Conservation (phyloP, 768 basidiomycete species). For the Boletus tomentosulus region DNA sequence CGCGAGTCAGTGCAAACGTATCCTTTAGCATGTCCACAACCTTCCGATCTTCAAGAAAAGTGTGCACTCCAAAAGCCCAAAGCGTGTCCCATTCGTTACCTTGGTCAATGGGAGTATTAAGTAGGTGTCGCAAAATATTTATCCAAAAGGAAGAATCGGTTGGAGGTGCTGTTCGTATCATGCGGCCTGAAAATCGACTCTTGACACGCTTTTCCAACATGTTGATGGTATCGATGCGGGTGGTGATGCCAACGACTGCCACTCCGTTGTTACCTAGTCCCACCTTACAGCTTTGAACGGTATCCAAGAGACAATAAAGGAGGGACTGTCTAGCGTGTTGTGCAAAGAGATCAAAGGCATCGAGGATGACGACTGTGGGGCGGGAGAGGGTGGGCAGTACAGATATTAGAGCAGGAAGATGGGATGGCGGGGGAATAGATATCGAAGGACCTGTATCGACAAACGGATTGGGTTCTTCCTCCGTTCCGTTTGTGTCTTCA, state of each 20-base stretch:
- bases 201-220: constrained; percentile 95
- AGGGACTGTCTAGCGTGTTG: constrained; percentile 88
- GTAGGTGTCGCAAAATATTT: constrained; percentile 41
- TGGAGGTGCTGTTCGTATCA: constrained; percentile 71
- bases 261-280: constrained; percentile 60
- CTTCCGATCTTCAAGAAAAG: constrained; percentile 47
- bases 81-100: constrained; percentile 50
- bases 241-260: constrained; percentile 83
- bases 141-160: constrained; percentile 47
- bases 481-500: constrained; percentile 29
- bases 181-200: constrained; percentile 92
- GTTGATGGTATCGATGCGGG: constrained; percentile 83
- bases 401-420: constrained; percentile 71
- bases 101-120: constrained; percentile 33
- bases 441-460: constrained; percentile 35
- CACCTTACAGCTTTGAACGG: constrained; percentile 79
- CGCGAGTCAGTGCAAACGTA: constrained; percentile 56
- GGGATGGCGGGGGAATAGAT: constrained; percentile 59
- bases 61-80: constrained; percentile 58
- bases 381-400: constrained; percentile 73
- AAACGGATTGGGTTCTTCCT: constrained; percentile 49
- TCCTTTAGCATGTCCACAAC: constrained; percentile 50
- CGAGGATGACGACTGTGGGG: constrained; percentile 80
- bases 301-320: constrained; percentile 93
- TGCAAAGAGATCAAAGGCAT: constrained; percentile 92